Evolutionary conservation across 78 protist species (phyloP), one percentile per base, ranked within the genome.

Genomic region (slime mould (Dictyostelium discoideum)): DNA sequence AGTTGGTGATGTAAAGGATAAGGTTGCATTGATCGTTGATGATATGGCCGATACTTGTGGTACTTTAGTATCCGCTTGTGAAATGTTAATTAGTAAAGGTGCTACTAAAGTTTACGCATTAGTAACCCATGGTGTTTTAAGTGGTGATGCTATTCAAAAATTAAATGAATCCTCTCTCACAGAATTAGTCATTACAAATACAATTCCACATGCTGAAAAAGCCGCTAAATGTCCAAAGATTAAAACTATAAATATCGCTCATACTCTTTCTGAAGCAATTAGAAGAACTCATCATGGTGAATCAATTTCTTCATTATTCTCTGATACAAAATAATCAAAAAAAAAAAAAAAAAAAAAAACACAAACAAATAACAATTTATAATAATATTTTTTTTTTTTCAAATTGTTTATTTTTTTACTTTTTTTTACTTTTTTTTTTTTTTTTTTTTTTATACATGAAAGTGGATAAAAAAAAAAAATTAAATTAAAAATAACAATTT

Each of bases 41-140:
- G 98, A 98, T 85, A 96, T 96, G 96, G 97, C 97, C 16, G 98
- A 98, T 84, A 98, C 98, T 9, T 92, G 97, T 72, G 98, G 98
- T 29, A 98, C 98, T n/a, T 92, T 98, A 67, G 76, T 63, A 63
- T 95, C 79, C 10, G 87, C 98, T 22, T 97, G 97, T 11, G 94
- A 95, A 20, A 82, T 87, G 87, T 92, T 97, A 78, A 32, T 65
- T 67, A 82, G 89, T 78, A 74, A 67, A 48, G 98, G 98, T 26
- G 98, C 98, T 5, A 57, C 79, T 72, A 46, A 63, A 82, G 98
- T 97, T 46, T 82, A 85, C 39, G 98, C 97, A 0, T 24, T 80
- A n/a, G 96, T 84, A 13, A 89, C 93, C 9, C 98, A 96, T 72
- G 98, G 97, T 73, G 96, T 96, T 44, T 77, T 96, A 37, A 60